Base-by-base conservation (phyloP, 805 yeast genomes). In the Ascoidea tarda region DNA sequence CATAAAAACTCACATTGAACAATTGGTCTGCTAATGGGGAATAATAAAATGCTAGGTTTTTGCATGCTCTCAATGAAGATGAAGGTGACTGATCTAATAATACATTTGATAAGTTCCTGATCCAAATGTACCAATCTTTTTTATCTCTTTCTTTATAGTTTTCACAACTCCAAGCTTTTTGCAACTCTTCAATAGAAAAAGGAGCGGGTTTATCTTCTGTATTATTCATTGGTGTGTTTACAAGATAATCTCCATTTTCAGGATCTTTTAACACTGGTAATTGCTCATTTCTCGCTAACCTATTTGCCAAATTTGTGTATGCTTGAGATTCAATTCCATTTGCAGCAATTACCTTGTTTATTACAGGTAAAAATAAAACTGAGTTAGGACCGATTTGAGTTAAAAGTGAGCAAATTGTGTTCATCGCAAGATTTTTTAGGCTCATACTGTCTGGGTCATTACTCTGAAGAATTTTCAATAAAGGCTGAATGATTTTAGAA, bases 71-170 rank as follows among this genome's bases (percentile, higher is more conserved):
- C 46, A 93, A 73, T 1, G 97, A 95, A 60, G 87, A 96, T 0
- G 96, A 87, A 1, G 99, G 96, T 44, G 96, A 87, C 63, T 90
- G 96, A 59, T 86, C 87, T 57, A 93, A 69, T 42, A 93, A 66
- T 62, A 89, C 96, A 51, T 88, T 84, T 59, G 93, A 82, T 49
- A 93, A 71, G 54, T 93, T 74, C 54, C 95, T 78, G 58, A 89
- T 81, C 99, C 99, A 93, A 62, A 93, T 98, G 60, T 86, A 91
- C 99, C 99, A 93, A 59, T 93, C 99, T 60, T 90, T 98, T 59
- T 82, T 82, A 0, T 97, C 87, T 51, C 95, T 77, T 58, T 91
- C 44, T 38, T 14, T 38, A 38, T 38, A 79, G 58, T 87, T 91
- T 31, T 86, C 78, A 32, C 96, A 84, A 59, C 89, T 96, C 98